Evolutionary conservation across 2,329 filamentous ascomycete species (phyloP).

Genomic region (Fusarium sp.): DNA sequence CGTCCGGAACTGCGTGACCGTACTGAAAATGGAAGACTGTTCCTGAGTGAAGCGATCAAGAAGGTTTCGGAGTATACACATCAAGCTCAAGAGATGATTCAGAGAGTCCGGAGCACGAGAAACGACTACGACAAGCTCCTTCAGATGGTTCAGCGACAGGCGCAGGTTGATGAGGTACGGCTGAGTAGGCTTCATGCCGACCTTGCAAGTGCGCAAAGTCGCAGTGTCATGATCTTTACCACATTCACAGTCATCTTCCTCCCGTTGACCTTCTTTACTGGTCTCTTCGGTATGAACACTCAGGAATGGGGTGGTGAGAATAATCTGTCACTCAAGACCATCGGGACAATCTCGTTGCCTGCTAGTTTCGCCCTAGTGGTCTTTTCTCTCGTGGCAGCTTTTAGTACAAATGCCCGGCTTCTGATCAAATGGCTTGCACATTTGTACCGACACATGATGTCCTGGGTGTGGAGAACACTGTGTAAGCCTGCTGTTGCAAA

Average conservation of each 20-base stretch:
- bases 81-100: conserved; percentile 65
- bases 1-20: conserved; percentile 51
- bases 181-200: conserved; percentile 70
- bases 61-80: conserved; percentile 64
- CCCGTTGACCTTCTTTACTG: conserved; percentile 71
- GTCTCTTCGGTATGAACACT: conserved; percentile 72
- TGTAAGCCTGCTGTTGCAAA: conserved; percentile 35
- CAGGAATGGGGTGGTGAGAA: conserved; percentile 65
- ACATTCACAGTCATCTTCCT: conserved; percentile 71
- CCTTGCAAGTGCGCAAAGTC: conserved; percentile 68
- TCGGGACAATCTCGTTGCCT: conserved; percentile 60
- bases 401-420: conserved; percentile 57
- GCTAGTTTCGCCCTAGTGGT: conserved; percentile 59
- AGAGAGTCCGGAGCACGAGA: conserved; percentile 64
- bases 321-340: conserved; percentile 54
- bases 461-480: conserved; percentile 35
- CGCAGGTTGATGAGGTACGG: conserved; percentile 72
- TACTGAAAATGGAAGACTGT: conserved; percentile 58
- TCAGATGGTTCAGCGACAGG: conserved; percentile 73
- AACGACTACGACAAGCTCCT: conserved; percentile 72
- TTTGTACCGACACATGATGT: conserved; percentile 7
- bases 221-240: conserved; percentile 73
- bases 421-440: conserved; percentile 42
- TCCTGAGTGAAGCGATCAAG: conserved; percentile 61
- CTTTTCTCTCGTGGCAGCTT: conserved; percentile 63